A percentile compares a stretch with the other conserved stretches of the same genome.
Evolutionary conservation across 2,329 filamentous ascomycete species (phyloP).

Genomic region (Zymoseptoria passerinii): DNA sequence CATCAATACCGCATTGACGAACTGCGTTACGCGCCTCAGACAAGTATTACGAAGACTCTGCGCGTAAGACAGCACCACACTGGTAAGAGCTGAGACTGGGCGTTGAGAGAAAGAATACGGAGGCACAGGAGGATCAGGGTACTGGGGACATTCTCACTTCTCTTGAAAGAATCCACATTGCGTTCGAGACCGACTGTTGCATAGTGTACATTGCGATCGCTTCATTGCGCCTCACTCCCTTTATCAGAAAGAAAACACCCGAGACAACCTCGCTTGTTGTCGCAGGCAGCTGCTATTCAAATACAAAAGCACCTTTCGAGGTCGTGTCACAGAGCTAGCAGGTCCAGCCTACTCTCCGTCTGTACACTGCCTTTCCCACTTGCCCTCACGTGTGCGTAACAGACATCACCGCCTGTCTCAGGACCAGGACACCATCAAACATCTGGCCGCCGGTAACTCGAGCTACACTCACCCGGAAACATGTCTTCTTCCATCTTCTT

Average conservation of each 20-base stretch:
- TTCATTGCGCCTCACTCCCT: constrained; percentile 8
- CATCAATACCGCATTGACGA: neutral
- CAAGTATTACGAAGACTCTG: neutral
- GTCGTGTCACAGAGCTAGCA: constrained; percentile 22
- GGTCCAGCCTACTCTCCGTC: constrained; percentile 17
- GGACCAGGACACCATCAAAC: constrained; percentile 3
- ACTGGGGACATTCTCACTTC: neutral
- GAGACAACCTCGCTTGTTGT: constrained; percentile 12
- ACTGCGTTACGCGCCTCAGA: neutral
- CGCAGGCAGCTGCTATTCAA: constrained; percentile 25
- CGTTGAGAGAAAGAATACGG: neutral
- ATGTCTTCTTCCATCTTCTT: constrained; percentile 99
- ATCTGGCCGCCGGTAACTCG: neutral
- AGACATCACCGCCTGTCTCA: constrained; percentile 7
- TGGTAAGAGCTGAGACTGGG: constrained; percentile 1
- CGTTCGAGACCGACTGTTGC: constrained; percentile 7
- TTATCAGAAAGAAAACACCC: constrained; percentile 11
- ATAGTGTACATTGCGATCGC: constrained; percentile 10
- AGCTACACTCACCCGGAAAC: constrained; percentile 30
- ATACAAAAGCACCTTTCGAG: constrained; percentile 22
- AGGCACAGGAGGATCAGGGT: neutral
- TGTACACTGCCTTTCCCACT: constrained; percentile 20
- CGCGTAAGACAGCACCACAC: neutral
- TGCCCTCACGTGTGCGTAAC: constrained; percentile 10
- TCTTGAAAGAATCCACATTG: neutral